These are phyloP conservation scores for Yamadazyma sp. DNA, from an alignment of 1,139 yeast species.

Conservation along the genomic window DNA sequence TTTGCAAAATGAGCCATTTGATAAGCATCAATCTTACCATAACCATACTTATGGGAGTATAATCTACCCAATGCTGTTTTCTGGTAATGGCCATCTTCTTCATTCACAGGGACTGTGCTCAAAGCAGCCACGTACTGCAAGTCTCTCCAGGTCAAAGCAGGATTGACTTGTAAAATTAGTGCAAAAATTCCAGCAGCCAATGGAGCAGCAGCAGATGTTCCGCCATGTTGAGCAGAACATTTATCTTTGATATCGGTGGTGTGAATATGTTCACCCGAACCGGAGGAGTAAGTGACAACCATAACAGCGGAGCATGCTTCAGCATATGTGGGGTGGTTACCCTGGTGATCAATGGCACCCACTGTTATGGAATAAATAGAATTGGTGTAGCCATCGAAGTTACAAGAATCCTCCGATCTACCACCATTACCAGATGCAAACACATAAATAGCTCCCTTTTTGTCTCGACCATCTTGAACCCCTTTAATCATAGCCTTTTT, in stretches of 20 bases:
- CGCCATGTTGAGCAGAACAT: slow-evolving; percentile 83
- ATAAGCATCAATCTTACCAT: slow-evolving; percentile 88
- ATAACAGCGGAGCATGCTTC: slow-evolving; percentile 95
- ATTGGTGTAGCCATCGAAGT: slow-evolving; percentile 96
- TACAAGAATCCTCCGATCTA: slow-evolving; percentile 79
- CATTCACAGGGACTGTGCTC: slow-evolving; percentile 69
- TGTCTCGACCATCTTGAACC: slow-evolving; percentile 76
- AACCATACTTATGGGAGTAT: slow-evolving; percentile 88
- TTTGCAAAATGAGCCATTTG: slow-evolving; percentile 71
- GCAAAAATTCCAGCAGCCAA: slow-evolving; percentile 94
- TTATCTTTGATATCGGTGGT: slow-evolving; percentile 80
- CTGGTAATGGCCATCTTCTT: slow-evolving; percentile 72
- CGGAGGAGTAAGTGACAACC: slow-evolving; percentile 94
- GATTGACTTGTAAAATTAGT: slow-evolving; percentile 76
- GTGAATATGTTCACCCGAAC: slow-evolving; percentile 85
- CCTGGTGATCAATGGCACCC: slow-evolving; percentile 87
- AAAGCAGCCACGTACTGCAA: slow-evolving; percentile 80
- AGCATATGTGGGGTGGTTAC: slow-evolving; percentile 82
- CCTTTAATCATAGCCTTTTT: slow-evolving; percentile 82
- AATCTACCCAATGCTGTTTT: slow-evolving; percentile 55
- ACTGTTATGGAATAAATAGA: slow-evolving; percentile 94
- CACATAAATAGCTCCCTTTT: slow-evolving; percentile 86
- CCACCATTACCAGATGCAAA: slow-evolving; percentile 99
- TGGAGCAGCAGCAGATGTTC: slow-evolving; percentile 99
- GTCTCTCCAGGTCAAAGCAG: slow-evolving; percentile 93